These are phyloP conservation scores for Cladosporium sp. DNA, from an alignment of 2,329 filamentous ascomycete species.

Conservation along the genomic window DNA sequence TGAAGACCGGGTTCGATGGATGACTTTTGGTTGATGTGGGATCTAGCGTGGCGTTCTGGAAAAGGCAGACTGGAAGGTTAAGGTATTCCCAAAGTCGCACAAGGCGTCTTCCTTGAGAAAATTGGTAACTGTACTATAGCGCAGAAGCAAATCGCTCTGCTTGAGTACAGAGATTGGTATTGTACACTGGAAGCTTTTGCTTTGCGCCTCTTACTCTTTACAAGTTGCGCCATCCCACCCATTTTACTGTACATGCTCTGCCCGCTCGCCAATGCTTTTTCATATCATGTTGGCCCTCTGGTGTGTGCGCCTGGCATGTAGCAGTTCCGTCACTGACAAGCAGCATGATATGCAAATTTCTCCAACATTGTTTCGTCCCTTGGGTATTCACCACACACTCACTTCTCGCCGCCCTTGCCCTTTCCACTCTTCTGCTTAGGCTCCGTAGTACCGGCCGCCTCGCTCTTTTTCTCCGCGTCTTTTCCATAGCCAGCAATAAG, in stretches of 20 bases:
- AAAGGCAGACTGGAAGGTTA: conserved; percentile 5
- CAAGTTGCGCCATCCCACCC: not conserved
- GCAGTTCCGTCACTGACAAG: not conserved
- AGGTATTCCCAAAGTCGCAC: not conserved
- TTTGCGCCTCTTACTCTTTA: not conserved
- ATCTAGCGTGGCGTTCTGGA: conserved; percentile 17
- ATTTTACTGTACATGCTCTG: conserved; percentile 2
- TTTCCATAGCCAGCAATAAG: conserved; percentile 53
- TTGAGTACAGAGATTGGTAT: conserved; percentile 2
- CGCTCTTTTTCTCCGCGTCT: conserved; percentile 40
- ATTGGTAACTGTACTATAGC: conserved; percentile 3
- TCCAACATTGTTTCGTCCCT: not conserved
- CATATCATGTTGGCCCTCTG: not conserved
- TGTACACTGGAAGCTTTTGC: conserved; percentile 9
- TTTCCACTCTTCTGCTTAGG: conserved; percentile 39
- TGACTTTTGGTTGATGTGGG: not conserved
- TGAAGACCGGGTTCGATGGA: conserved; percentile 18
- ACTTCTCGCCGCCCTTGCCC: conserved; percentile 38
- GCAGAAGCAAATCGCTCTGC: conserved; percentile 8
- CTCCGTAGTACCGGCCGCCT: conserved; percentile 44
- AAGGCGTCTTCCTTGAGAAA: not conserved
- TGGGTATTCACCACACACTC: conserved; percentile 20
- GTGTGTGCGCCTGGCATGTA: not conserved
- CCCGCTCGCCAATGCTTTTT: not conserved
- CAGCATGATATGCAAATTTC: not conserved